phyloP scores from a whole-genome alignment of 306 rosid species.

The Arachis stenosperma region DNA sequence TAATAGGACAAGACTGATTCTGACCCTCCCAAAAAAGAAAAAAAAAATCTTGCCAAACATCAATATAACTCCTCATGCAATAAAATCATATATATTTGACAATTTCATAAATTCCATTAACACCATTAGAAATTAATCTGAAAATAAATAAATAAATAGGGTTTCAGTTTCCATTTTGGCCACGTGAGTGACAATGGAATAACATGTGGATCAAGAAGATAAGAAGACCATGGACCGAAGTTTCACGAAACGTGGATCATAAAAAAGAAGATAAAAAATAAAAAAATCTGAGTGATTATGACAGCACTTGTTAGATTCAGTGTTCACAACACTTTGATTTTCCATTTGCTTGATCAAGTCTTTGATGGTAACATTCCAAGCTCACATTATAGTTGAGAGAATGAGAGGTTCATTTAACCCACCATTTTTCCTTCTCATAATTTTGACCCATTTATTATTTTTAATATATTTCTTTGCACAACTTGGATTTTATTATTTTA shows the following conservation, averaged over 20 bases:
- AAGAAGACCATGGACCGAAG: neutral
- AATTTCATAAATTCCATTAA: too few species aligned
- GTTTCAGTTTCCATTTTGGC: neutral
- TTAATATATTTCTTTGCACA: neutral
- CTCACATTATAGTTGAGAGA: too few species aligned
- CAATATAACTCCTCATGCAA: too few species aligned
- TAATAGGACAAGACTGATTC: too few species aligned
- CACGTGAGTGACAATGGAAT: conserved; percentile 16
- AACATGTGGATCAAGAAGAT: neutral
- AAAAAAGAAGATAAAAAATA: too few species aligned
- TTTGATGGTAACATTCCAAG: neutral
- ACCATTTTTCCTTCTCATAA: conserved; percentile 2
- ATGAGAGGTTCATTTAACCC: conserved; percentile 13
- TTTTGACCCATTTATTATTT: neutral
- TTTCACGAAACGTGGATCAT: conserved; percentile 18
- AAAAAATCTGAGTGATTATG: neutral
- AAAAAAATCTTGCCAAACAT: too few species aligned
- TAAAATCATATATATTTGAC: too few species aligned
- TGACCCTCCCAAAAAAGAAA: too few species aligned
- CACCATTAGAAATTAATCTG: too few species aligned
- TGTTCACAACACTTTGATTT: neutral
- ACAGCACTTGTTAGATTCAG: conserved; percentile 33
- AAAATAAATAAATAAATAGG: too few species aligned
- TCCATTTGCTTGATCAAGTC: conserved; percentile 9
- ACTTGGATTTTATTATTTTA: neutral